Evolutionary conservation across 495 filamentous ascomycete genomes (phyloP).

Genomic region (Aspergillus heteromorphus): DNA sequence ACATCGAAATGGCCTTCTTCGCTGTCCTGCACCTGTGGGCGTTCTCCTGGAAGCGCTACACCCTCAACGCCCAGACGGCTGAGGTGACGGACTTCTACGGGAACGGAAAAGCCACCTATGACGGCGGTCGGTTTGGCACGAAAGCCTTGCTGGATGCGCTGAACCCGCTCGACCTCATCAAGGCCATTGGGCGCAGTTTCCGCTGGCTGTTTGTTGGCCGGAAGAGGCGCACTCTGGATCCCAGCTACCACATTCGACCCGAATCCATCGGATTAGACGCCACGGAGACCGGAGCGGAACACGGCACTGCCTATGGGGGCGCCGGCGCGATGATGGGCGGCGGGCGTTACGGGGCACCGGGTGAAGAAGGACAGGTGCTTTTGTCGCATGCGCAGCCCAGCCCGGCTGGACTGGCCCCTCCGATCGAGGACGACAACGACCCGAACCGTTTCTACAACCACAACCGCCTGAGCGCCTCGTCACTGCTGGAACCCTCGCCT

Average conservation of each 20-base stretch:
- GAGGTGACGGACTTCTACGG: slow-evolving; percentile 43
- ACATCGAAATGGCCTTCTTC: slow-evolving; percentile 86
- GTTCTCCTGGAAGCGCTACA: slow-evolving; percentile 71
- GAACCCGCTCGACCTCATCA: slow-evolving; percentile 80
- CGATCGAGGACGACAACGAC: slow-evolving; percentile 21
- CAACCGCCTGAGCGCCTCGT: slow-evolving; percentile 7
- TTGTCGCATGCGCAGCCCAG: slow-evolving; percentile 39
- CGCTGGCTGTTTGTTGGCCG: slow-evolving; percentile 76
- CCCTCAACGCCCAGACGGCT: slow-evolving; percentile 24
- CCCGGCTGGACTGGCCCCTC: slow-evolving; percentile 15
- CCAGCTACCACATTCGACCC: slow-evolving; percentile 39
- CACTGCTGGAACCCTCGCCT: slow-evolving; percentile 10
- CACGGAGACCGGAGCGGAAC: slow-evolving; percentile 9
- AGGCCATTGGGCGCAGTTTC: slow-evolving; percentile 69
- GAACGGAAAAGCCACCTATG: slow-evolving; percentile 47
- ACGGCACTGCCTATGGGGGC: slow-evolving; percentile 32
- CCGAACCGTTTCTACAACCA: slow-evolving; percentile 16
- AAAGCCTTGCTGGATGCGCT: slow-evolving; percentile 65
- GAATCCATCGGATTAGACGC: slow-evolving; percentile 31
- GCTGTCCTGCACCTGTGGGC: slow-evolving; percentile 75
- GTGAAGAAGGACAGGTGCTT: slow-evolving; percentile 39
- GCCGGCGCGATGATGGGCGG: slow-evolving; percentile 21
- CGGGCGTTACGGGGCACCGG: slow-evolving; percentile 17
- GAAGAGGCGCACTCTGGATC: slow-evolving; percentile 48
- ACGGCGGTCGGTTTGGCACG: slow-evolving; percentile 59